These are phyloP conservation scores for Articulospora tetracladia DNA, from an alignment of 495 filamentous ascomycete species.

Conservation along the genomic window DNA sequence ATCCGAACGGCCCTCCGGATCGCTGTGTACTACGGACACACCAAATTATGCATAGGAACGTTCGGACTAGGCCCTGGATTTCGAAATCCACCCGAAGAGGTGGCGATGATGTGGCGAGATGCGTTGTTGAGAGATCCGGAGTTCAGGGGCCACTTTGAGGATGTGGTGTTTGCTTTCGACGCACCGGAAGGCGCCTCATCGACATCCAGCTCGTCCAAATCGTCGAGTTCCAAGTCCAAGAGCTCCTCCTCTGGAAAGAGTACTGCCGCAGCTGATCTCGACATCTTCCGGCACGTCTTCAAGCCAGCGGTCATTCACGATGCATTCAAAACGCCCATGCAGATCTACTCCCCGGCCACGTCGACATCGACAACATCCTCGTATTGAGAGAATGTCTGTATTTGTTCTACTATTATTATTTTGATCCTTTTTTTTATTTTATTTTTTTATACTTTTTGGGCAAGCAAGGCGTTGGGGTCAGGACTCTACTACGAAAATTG, in stretches of 20 bases:
- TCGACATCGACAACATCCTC: not conserved
- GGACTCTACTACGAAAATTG: not conserved
- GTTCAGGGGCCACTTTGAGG: slow-evolving; percentile 61
- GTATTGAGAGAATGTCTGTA: not conserved
- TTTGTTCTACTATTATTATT: not conserved
- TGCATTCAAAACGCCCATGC: slow-evolving; percentile 5
- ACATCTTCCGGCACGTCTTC: slow-evolving; percentile 24
- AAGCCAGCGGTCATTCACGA: slow-evolving; percentile 20
- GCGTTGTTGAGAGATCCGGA: slow-evolving; percentile 57
- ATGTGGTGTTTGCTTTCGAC: slow-evolving; percentile 69
- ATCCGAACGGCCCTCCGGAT: slow-evolving; percentile 66
- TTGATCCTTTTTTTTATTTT: not conserved
- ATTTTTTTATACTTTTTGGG: not conserved
- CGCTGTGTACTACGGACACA: slow-evolving; percentile 54
- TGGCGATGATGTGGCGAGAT: slow-evolving; percentile 66
- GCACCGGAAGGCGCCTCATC: slow-evolving; percentile 15
- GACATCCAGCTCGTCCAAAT: slow-evolving; percentile 12
- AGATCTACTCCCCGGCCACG: not conserved
- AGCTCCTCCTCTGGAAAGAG: slow-evolving; percentile 3
- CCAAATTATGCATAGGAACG: slow-evolving; percentile 60
- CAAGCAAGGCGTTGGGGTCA: not conserved
- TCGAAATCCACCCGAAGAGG: slow-evolving; percentile 62
- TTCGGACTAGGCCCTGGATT: slow-evolving; percentile 69
- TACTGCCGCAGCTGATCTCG: slow-evolving; percentile 10
- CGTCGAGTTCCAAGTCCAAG: slow-evolving; percentile 11